Percentiles rank a stretch among this genome's conserved stretches.
phyloP scores from a whole-genome alignment of 2,329 filamentous ascomycete species.

The Apiospora koreana region DNA sequence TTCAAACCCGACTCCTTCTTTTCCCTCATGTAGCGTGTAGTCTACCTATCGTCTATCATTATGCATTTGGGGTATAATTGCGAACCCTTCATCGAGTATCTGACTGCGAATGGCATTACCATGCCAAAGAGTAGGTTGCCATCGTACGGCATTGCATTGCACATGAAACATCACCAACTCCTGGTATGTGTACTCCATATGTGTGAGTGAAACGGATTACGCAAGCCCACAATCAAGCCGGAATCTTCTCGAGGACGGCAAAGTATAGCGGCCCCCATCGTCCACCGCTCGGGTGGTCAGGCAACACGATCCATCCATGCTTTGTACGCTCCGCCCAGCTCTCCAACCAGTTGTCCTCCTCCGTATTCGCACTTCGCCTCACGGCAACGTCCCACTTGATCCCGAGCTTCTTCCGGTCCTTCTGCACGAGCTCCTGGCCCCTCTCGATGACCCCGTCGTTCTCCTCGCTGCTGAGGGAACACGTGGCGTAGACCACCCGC shows the following conservation, averaged over 20 bases:
- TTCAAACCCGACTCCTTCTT: not conserved
- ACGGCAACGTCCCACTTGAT: slow-evolving; percentile 32
- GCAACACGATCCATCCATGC: slow-evolving; percentile 40
- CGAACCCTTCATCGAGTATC: not conserved
- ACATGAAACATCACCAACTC: not conserved
- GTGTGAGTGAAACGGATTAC: not conserved
- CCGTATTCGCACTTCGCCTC: slow-evolving; percentile 25
- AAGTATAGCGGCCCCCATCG: slow-evolving; percentile 43
- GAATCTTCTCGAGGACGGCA: slow-evolving; percentile 36
- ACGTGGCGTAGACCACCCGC: slow-evolving; percentile 40
- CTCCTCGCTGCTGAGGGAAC: slow-evolving; percentile 39
- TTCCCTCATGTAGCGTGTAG: not conserved
- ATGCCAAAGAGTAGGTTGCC: not conserved
- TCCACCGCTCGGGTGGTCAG: slow-evolving; percentile 35
- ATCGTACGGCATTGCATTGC: not conserved
- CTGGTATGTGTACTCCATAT: not conserved
- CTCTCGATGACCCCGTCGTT: slow-evolving; percentile 42
- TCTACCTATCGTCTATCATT: not conserved
- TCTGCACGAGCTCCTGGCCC: slow-evolving; percentile 32
- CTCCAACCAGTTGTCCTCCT: slow-evolving; percentile 17
- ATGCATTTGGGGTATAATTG: not conserved
- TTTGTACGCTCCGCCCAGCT: slow-evolving; percentile 33
- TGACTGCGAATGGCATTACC: not conserved
- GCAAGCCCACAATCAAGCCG: slow-evolving; percentile 15
- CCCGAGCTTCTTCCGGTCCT: slow-evolving; percentile 37